A percentile compares a stretch with the other conserved stretches of the same genome.
Conservation (phyloP, 441 rosid genomes). For the Gossypium schwendimanii region DNA sequence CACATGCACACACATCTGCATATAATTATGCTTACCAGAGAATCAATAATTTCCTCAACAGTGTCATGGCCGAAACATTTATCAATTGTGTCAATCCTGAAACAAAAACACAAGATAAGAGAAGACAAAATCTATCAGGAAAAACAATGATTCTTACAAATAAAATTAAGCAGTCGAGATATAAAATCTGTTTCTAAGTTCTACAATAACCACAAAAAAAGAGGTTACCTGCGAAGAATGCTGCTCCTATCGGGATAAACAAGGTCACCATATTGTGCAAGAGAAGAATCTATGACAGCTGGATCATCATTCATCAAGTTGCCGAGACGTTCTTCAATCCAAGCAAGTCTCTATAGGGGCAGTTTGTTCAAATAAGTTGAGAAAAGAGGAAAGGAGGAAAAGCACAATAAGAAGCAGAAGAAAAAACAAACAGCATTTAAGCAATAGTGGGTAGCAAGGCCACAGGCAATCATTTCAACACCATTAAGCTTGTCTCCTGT, state of each 20-base stretch:
- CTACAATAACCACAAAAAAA: not conserved
- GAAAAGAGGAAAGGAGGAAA: slow-evolving; percentile 12
- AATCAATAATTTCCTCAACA: slow-evolving; percentile 71
- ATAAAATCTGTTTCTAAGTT: not conserved
- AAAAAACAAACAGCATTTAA: slow-evolving; percentile 50
- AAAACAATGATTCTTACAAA: not conserved
- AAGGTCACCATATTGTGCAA: slow-evolving; percentile 81
- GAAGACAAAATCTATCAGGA: slow-evolving; percentile 1
- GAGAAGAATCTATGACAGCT: slow-evolving; percentile 56
- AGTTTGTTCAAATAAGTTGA: slow-evolving; percentile 5
- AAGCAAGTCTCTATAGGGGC: slow-evolving; percentile 53
- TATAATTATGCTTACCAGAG: slow-evolving; percentile 45
- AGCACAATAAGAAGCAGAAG: slow-evolving; percentile 13
- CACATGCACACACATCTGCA: not conserved
- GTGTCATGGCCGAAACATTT: slow-evolving; percentile 77
- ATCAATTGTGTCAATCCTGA: slow-evolving; percentile 72
- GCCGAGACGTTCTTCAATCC: slow-evolving; percentile 74
- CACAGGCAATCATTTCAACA: slow-evolving; percentile 79
- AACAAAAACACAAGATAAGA: slow-evolving; percentile 6
- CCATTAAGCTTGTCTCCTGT: slow-evolving; percentile 84
- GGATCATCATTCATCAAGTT: slow-evolving; percentile 78
- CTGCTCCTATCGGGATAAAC: slow-evolving; percentile 66
- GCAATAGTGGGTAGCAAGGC: slow-evolving; percentile 82
- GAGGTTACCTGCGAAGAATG: slow-evolving; percentile 48
- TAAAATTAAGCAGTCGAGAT: not conserved